These are phyloP conservation scores for Apiosordaria backusii DNA, from an alignment of 495 filamentous ascomycete genomes.

Conservation along the genomic window DNA sequence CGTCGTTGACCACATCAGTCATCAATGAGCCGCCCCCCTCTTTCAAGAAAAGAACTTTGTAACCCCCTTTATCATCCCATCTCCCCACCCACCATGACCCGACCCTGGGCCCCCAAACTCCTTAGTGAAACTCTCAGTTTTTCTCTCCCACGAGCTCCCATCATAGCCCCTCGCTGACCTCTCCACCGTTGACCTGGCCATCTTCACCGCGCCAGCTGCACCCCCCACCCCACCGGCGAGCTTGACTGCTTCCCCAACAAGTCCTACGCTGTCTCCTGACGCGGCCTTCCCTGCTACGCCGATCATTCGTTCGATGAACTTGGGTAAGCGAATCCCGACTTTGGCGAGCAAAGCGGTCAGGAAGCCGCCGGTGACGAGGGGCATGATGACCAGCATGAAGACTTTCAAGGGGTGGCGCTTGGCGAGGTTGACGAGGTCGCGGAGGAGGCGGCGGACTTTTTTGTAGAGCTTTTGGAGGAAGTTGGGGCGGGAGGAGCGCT, in stretches of 20 bases:
- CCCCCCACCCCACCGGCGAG: constrained; percentile 36
- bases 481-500: constrained; percentile 68
- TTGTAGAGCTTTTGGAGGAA: constrained; percentile 67
- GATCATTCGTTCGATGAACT: constrained; percentile 51
- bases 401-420: constrained; percentile 77
- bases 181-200: neutral
- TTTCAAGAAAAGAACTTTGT: constrained; percentile 66
- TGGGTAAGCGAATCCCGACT: constrained; percentile 73
- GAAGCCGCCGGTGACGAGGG: constrained; percentile 76
- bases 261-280: constrained; percentile 51
- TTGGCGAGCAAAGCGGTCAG: constrained; percentile 66
- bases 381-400: constrained; percentile 79
- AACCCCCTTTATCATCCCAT: constrained; percentile 49
- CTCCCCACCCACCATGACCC: constrained; percentile 43
- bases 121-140: constrained; percentile 12
- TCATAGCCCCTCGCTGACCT: neutral
- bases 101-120: constrained; percentile 25
- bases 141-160: constrained; percentile 32
- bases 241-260: constrained; percentile 48
- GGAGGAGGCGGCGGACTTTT: constrained; percentile 67
- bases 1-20: neutral
- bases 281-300: constrained; percentile 54
- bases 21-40: no score
- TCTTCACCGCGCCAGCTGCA: neutral
- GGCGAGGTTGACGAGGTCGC: constrained; percentile 71